Evolutionary conservation across 1,139 yeast genomes (phyloP).

Genomic region (Geotrichum bryndzae): DNA sequence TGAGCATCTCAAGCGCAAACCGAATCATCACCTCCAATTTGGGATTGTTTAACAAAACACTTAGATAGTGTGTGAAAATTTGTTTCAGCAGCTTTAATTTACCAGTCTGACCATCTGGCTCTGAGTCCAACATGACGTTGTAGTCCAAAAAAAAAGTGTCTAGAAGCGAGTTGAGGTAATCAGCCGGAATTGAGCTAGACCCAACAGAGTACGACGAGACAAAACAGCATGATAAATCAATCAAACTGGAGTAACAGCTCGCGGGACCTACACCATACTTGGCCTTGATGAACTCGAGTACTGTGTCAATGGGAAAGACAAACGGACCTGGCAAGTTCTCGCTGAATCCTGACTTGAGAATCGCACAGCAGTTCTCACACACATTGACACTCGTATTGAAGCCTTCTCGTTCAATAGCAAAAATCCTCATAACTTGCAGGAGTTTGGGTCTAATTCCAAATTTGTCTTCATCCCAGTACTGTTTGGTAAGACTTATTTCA

Average conservation of each 20-base stretch:
- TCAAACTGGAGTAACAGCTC: conserved; percentile 18
- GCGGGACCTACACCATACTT: conserved; percentile 9
- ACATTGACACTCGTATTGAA: conserved; percentile 40
- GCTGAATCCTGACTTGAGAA: conserved; percentile 46
- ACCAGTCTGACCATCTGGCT: conserved; percentile 27
- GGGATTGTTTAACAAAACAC: conserved; percentile 19
- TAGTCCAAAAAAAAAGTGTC: conserved; percentile 22
- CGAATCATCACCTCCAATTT: conserved; percentile 20
- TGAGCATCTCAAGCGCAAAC: conserved; percentile 41
- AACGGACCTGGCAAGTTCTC: conserved; percentile 17
- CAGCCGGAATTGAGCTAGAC: conserved; percentile 6
- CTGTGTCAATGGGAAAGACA: conserved; percentile 24
- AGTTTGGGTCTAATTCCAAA: conserved; percentile 40
- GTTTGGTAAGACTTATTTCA: conserved; percentile 14
- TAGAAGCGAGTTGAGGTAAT: conserved; percentile 20
- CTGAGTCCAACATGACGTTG: conserved; percentile 18
- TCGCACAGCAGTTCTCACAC: conserved; percentile 51
- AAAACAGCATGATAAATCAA: conserved; percentile 18
- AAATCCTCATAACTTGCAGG: conserved; percentile 40
- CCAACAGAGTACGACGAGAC: conserved; percentile 15
- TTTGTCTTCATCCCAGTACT: conserved; percentile 41
- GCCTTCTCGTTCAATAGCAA: conserved; percentile 39
- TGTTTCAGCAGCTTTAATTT: conserved; percentile 28
- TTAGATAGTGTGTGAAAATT: conserved; percentile 19
- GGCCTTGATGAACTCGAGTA: conserved; percentile 46